Evolutionary conservation across 2,329 filamentous ascomycete species (phyloP), one percentile per base, ranked within the genome.

Genomic region (Talaromyces sp.): DNA sequence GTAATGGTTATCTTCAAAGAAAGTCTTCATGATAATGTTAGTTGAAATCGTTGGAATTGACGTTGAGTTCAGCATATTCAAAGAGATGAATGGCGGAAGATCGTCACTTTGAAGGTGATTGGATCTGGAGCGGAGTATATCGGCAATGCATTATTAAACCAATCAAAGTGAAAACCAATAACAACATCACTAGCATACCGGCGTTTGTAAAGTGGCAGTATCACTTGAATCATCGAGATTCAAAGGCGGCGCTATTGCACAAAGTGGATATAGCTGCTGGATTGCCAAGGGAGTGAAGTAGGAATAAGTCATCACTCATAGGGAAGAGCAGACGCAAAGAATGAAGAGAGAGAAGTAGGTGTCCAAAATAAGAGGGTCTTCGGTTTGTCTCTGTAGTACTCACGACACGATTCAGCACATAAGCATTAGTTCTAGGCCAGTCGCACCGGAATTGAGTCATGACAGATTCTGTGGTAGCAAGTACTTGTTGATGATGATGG

Each of bases 251-350:
- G n/a, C 77, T 66, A 84, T 74, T 61, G 80, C 80, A 59, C 83
- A 78, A 67, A 83, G 83, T 45, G 81, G 79, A 69, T 83, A 86
- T 45, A 80, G 74, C 68, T 82, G 82, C 50, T 71, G 70, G 19
- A 73, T 70, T 22, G 52, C 39, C 62, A 37, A 25, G 10, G 63
- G 39, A 15, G 50, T 50, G 52, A 62, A 65, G 50, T 62, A 86
- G 62, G 81, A 79, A 74, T 86, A 87, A 70, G 87, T 84, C 85
- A 88, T 87, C n/a, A 22, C 47, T 22, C n/a, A n/a, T n/a, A n/a
- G n/a, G n/a, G n/a, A n/a, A n/a, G n/a, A n/a, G n/a, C n/a, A n/a
- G n/a, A n/a, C n/a, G n/a, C n/a, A n/a, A n/a, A n/a, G n/a, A 17
- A 35, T 10, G 39, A 25, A 41, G 0, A 17, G 45, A 22, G 15